phyloP scores from a whole-genome alignment of 148 eudicot genomes.

The Rheum nobile region DNA sequence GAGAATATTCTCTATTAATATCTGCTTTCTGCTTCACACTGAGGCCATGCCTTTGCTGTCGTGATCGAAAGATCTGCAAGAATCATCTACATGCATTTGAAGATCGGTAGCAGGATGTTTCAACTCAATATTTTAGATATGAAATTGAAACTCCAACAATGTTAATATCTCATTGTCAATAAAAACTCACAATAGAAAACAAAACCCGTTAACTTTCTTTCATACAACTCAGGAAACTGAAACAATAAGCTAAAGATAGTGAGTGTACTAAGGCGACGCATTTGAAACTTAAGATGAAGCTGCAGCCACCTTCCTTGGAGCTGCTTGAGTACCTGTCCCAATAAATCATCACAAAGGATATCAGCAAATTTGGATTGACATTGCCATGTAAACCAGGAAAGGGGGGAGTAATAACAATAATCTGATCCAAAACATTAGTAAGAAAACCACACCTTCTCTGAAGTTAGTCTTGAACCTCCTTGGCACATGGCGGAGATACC shows the following conservation, averaged over 20 bases:
- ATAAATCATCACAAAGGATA: neutral
- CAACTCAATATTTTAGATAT: neutral
- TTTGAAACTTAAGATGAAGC: slow-evolving; percentile 13
- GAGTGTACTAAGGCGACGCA: neutral
- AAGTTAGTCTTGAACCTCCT: slow-evolving; percentile 83
- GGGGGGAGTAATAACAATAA: neutral
- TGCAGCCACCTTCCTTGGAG: slow-evolving; percentile 71
- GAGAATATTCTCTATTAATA: too few species aligned
- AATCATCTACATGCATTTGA: too few species aligned
- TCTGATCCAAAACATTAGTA: neutral
- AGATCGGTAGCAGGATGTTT: neutral
- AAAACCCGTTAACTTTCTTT: neutral
- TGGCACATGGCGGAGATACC: slow-evolving; percentile 85
- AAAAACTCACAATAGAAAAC: neutral
- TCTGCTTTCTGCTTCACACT: too few species aligned
- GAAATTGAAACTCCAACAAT: neutral
- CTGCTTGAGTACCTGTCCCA: slow-evolving; percentile 54
- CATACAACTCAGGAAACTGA: neutral
- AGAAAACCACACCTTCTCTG: slow-evolving; percentile 39
- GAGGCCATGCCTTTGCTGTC: too few species aligned
- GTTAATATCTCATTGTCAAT: neutral
- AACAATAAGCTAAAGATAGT: neutral
- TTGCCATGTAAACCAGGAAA: too few species aligned
- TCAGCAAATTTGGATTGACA: neutral
- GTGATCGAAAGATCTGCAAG: too few species aligned